These are phyloP conservation scores for Reticulascus tulasneorum DNA, from an alignment of 2,329 filamentous ascomycete species.

Conservation along the genomic window DNA sequence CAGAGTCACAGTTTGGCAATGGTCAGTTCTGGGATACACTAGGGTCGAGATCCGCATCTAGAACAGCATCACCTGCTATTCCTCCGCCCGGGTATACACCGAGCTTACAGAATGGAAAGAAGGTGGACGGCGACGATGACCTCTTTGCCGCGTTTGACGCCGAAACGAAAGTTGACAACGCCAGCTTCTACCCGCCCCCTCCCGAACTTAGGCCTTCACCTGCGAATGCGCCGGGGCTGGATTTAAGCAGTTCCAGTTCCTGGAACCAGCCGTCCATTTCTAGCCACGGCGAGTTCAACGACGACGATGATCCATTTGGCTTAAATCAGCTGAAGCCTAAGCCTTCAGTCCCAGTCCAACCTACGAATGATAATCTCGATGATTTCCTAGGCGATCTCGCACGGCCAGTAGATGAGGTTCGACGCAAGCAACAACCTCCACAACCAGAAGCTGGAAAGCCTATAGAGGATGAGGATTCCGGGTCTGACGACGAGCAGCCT, in stretches of 20 bases:
- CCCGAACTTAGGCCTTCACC: conserved; percentile 42
- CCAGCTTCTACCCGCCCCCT: conserved; percentile 60
- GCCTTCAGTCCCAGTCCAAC: conserved; percentile 19
- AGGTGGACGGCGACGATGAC: conserved; percentile 52
- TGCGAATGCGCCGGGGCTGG: conserved; percentile 37
- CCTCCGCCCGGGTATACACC: conserved; percentile 14
- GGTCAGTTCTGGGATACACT: conserved; percentile 73
- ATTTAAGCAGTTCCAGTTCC: conserved; percentile 50
- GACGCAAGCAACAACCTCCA: conserved; percentile 38
- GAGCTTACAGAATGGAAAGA: conserved; percentile 22
- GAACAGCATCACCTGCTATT: conserved; percentile 39
- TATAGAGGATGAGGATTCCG: conserved; percentile 47
- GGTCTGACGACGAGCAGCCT: conserved; percentile 40
- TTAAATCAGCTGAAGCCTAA: conserved; percentile 59
- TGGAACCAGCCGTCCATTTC: conserved; percentile 40
- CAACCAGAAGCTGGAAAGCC: conserved; percentile 51
- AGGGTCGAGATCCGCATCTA: conserved; percentile 50
- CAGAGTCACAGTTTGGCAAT: conserved; percentile 75
- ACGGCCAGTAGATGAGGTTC: conserved; percentile 61
- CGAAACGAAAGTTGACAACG: conserved; percentile 62
- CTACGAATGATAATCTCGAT: conserved; percentile 48
- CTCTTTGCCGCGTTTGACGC: conserved; percentile 65
- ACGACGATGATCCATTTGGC: conserved; percentile 89
- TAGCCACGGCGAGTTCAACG: conserved; percentile 38
- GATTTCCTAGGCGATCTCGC: conserved; percentile 63